Evolutionary conservation across 495 filamentous ascomycete genomes (phyloP).

Genomic region (Aspergillus cavernicola): DNA sequence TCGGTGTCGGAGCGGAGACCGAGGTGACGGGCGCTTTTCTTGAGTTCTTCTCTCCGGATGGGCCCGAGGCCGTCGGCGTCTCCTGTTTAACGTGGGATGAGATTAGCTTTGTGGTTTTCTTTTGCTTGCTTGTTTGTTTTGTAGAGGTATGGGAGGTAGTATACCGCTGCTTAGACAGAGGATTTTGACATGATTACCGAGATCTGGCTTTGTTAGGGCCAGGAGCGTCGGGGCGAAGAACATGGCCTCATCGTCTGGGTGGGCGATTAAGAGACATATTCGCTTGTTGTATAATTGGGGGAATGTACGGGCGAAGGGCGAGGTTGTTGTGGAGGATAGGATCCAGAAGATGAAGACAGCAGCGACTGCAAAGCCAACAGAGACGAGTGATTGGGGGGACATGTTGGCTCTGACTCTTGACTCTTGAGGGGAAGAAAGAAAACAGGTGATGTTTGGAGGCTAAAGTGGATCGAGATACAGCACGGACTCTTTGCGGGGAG

Average conservation of each 20-base stretch:
- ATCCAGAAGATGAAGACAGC: constrained; percentile 44
- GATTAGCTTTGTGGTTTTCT: not conserved
- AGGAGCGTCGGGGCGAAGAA: constrained; percentile 92
- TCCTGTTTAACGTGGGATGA: too few species aligned
- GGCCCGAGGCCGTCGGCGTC: constrained; percentile 84
- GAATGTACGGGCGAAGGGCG: constrained; percentile 60
- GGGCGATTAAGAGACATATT: constrained; percentile 87
- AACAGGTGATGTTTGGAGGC: not conserved
- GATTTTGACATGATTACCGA: constrained; percentile 88
- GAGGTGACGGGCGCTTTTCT: constrained; percentile 68
- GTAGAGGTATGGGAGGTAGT: constrained; percentile 13
- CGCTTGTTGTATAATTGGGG: constrained; percentile 72
- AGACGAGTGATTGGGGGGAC: constrained; percentile 21
- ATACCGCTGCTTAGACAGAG: constrained; percentile 83
- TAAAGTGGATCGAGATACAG: too few species aligned
- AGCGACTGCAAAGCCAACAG: constrained; percentile 30
- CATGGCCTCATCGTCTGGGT: constrained; percentile 99
- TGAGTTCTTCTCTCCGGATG: constrained; percentile 76
- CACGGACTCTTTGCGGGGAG: too few species aligned
- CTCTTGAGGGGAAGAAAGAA: not conserved
- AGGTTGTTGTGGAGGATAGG: constrained; percentile 52
- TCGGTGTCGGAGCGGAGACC: constrained; percentile 70
- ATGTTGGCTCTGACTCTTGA: constrained; percentile 10
- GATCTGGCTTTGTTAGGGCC: constrained; percentile 66
- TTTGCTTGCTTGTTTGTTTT: not conserved